Base-by-base conservation (phyloP, 257 asterid species). In the Solanum ossicruentum region DNA sequence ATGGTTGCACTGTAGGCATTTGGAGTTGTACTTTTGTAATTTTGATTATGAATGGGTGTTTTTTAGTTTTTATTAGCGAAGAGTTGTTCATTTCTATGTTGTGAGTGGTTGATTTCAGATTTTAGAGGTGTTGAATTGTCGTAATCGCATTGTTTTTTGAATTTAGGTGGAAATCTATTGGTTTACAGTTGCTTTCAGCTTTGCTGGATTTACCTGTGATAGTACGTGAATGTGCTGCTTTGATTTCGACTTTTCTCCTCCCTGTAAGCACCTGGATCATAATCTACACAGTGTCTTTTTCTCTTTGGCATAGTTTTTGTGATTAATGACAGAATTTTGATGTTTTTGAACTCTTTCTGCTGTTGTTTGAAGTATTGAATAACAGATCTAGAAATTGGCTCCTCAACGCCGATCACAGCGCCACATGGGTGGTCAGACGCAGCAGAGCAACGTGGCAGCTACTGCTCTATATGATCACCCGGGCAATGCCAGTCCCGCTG, bases 361-460 rank as follows among this genome's bases (percentile, higher is more conserved):
- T 16, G 47, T 51, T 77, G 43, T 77, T 77, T 51, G 21, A 77
- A 51, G 63, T 51, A 66, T 88, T 72, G 96, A 90, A 83, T 81
- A 83, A 90, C 88, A 94, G 95, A 92, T 91, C 93, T 91, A 91
- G 90, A 93, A 77, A 81, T 97, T 97, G 99, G 99, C 98, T 91
- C 98, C 99, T 12, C 99, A 95, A 89, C 97, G 97, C 92, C 91
- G 99, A 92, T 88, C 97, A 85, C 96, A 93, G 97, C 98, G 98
- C 95, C 99, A 93, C 97, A 91, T 92, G 92, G 98, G 98, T 93
- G 98, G 99, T 97, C 99, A 97, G 98, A 94, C 94, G 97, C 98
- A 97, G 93, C 99, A 94, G 98, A 93, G 97, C 95, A 92, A 91
- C 87, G 93, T 92, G 67, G 94, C 93, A 36, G 96, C 98, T 85